Conservation (phyloP, 23 red algal genomes). For the Gracilaria vermiculophylla region DNA sequence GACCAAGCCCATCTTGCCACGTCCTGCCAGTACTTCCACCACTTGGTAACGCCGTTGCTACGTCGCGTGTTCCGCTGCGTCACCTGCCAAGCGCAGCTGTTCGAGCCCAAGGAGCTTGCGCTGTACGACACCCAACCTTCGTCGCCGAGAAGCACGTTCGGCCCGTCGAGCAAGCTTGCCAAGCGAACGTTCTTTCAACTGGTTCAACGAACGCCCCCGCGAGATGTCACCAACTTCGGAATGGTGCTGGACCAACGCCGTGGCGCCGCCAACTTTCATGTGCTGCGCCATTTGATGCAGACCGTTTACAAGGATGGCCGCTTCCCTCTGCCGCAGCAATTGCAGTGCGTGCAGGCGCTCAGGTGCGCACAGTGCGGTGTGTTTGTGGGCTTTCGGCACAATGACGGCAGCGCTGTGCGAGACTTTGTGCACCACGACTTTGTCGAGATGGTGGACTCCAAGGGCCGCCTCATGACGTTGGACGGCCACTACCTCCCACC, state of each 20-base stretch:
- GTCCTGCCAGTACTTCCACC: conserved; percentile 36
- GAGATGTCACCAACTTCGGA: not conserved
- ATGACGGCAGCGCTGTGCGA: not conserved
- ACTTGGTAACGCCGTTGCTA: conserved; percentile 23
- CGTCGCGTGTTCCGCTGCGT: conserved; percentile 54
- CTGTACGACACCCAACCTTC: conserved; percentile 20
- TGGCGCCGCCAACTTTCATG: conserved; percentile 52
- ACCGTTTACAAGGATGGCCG: conserved; percentile 48
- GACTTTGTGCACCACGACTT: conserved; percentile 53
- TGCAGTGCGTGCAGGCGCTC: conserved; percentile 53
- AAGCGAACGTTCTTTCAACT: conserved; percentile 49
- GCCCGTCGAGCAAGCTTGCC: conserved; percentile 20
- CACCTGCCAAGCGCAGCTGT: conserved; percentile 32
- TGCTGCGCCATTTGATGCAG: conserved; percentile 47
- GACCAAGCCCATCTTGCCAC: conserved; percentile 58
- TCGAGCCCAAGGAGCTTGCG: conserved; percentile 44
- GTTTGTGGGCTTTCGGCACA: conserved; percentile 62
- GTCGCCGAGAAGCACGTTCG: not conserved
- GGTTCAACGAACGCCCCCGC: not conserved
- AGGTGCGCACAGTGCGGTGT: conserved; percentile 42
- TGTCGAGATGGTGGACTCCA: conserved; percentile 28
- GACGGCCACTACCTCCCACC: not conserved
- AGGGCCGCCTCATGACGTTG: conserved; percentile 30
- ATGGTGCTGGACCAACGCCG: conserved; percentile 6
- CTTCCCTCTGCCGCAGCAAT: conserved; percentile 40